Evolutionary conservation across 805 yeast genomes (phyloP).

Genomic region (Starmerella floricola): DNA sequence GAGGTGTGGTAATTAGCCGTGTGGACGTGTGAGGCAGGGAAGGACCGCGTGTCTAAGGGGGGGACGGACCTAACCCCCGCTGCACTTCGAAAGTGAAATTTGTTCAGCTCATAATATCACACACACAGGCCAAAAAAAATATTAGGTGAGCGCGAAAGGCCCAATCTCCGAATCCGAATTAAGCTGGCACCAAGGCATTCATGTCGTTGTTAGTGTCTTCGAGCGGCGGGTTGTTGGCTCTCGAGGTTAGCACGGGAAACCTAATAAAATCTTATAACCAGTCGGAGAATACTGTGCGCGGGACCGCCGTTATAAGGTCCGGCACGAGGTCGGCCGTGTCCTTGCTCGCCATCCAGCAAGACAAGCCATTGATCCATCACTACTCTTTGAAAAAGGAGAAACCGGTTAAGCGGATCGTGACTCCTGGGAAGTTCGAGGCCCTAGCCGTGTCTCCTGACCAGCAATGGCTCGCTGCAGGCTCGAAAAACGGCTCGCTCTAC

Average conservation of each 20-base stretch:
- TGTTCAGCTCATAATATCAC: too few species aligned
- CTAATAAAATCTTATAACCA: constrained; percentile 18
- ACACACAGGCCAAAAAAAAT: too few species aligned
- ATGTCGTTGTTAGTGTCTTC: constrained; percentile 18
- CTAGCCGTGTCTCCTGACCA: constrained; percentile 36
- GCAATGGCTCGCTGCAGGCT: constrained; percentile 51
- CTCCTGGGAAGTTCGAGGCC: constrained; percentile 66
- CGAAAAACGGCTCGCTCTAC: constrained; percentile 62
- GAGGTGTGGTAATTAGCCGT: too few species aligned
- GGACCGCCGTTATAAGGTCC: neutral
- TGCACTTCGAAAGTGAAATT: too few species aligned
- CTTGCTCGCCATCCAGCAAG: constrained; percentile 47
- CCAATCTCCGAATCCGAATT: too few species aligned
- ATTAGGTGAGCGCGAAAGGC: too few species aligned
- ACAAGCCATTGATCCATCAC: constrained; percentile 62
- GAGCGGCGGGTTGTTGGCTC: constrained; percentile 10
- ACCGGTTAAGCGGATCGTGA: constrained; percentile 67
- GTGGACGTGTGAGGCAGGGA: too few species aligned
- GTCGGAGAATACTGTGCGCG: constrained; percentile 13
- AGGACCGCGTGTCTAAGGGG: too few species aligned
- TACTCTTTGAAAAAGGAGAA: constrained; percentile 49
- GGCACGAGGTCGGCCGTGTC: neutral
- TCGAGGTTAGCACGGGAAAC: constrained; percentile 28
- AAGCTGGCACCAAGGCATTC: too few species aligned
- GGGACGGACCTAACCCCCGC: too few species aligned